phyloP scores from a whole-genome alignment of 257 asterid species.

The Solanum pennellii region DNA sequence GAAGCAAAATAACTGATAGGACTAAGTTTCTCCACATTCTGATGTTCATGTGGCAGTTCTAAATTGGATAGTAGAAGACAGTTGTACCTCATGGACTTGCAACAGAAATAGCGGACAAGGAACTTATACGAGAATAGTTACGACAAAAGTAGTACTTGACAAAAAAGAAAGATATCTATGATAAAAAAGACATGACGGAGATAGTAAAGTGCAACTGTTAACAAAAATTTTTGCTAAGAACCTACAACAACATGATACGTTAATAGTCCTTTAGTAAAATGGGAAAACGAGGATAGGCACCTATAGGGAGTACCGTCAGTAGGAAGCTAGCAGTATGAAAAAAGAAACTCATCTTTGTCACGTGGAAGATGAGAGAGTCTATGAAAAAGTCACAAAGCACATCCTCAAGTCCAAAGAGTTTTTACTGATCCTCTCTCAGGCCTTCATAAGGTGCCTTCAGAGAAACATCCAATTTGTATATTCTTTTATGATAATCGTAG shows the following conservation, averaged over 20 bases:
- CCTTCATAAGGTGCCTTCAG: not conserved
- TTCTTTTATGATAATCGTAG: not conserved
- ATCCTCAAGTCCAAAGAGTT: not conserved
- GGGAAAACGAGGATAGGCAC: not conserved
- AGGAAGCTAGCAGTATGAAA: not conserved
- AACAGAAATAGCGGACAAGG: not conserved
- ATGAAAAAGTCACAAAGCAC: not conserved
- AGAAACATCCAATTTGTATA: not conserved
- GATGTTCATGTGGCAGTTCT: not conserved
- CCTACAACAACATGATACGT: not conserved
- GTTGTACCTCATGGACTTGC: not conserved
- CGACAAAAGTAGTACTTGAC: not conserved
- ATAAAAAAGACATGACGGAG: not conserved
- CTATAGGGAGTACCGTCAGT: not conserved
- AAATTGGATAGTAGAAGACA: not conserved
- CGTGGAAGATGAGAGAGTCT: not conserved
- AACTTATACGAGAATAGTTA: not conserved
- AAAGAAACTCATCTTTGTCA: not conserved
- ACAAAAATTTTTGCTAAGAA: not conserved
- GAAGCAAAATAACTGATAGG: not conserved
- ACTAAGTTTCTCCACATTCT: not conserved
- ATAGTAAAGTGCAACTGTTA: not conserved
- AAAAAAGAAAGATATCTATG: not conserved
- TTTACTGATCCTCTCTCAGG: not conserved
- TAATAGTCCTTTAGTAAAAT: not conserved